phyloP scores from a whole-genome alignment of 768 basidiomycete species.

The Kondoa subrosea region DNA sequence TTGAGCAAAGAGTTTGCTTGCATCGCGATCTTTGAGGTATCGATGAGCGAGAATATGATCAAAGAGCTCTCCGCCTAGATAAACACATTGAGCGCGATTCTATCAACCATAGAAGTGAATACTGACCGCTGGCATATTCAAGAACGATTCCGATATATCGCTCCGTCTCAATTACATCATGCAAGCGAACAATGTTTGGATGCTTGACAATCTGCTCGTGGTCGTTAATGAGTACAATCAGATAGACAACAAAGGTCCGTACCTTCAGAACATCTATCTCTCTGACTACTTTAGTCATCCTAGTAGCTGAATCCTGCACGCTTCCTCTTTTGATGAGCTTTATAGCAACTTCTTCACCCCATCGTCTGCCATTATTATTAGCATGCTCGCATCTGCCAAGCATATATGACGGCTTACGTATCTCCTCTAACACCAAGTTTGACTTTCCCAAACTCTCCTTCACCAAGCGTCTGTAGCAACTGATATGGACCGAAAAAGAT shows the following conservation, averaged over 20 bases:
- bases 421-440: constrained; percentile 66
- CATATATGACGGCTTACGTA: constrained; percentile 4
- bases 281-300: constrained; percentile 82
- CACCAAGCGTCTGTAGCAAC: constrained; percentile 84
- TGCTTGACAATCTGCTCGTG: constrained; percentile 64
- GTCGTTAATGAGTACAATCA: constrained; percentile 22
- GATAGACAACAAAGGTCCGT: constrained; percentile 11
- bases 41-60: constrained; percentile 97
- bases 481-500: constrained; percentile 76
- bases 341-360: constrained; percentile 96
- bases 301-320: constrained; percentile 60
- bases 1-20: constrained; percentile 88
- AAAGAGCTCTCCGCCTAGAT: constrained; percentile 66
- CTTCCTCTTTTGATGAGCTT: constrained; percentile 89
- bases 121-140: constrained; percentile 78
- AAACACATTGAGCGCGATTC: too few relatives aligned
- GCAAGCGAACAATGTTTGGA: constrained; percentile 91
- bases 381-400: background rate
- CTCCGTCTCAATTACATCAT: constrained; percentile 98
- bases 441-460: constrained; percentile 97
- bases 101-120: background rate
- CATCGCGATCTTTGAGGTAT: constrained; percentile 84
- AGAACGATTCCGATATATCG: constrained; percentile 99
- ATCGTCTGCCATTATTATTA: constrained; percentile 30
- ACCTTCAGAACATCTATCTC: constrained; percentile 96